phyloP scores from a whole-genome alignment of 192 early-diverging fungal species.

The Coemansia sp. region DNA sequence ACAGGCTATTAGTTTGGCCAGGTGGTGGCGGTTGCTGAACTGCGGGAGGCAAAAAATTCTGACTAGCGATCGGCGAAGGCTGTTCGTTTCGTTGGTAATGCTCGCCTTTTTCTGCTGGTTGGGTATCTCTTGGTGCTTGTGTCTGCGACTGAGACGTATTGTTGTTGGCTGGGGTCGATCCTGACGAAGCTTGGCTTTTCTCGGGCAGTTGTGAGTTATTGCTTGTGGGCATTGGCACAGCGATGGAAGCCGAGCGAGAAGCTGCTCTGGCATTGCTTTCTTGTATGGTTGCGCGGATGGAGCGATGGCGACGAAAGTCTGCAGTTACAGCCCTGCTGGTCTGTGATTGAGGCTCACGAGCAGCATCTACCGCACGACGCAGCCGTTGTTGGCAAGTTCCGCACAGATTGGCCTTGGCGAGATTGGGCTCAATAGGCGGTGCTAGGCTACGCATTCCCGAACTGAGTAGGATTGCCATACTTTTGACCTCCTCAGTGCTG shows the following conservation, averaged over 20 bases:
- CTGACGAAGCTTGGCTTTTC: background rate
- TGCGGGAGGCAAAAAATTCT: background rate
- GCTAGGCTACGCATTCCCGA: conserved; percentile 13
- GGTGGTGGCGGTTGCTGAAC: conserved; percentile 2
- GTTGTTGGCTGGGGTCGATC: background rate
- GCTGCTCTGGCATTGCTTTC: conserved; percentile 9
- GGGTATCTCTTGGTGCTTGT: background rate
- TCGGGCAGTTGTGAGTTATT: background rate
- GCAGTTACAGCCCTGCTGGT: conserved; percentile 2
- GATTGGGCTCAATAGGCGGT: conserved; percentile 25
- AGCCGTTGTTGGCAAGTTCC: conserved; percentile 52
- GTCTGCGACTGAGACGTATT: background rate
- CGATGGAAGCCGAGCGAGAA: conserved; percentile 2
- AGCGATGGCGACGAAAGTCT: conserved; percentile 50
- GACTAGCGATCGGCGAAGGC: background rate
- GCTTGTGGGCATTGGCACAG: background rate
- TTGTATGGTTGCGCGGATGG: conserved; percentile 33
- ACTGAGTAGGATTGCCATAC: conserved; percentile 10
- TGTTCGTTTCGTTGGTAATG: background rate
- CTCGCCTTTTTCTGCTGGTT: background rate
- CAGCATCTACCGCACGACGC: conserved; percentile 34
- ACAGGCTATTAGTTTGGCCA: background rate
- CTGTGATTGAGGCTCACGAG: conserved; percentile 7
- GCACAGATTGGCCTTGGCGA: conserved; percentile 46
- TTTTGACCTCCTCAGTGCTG: conserved; percentile 11